Evolutionary conservation across 768 basidiomycete species (phyloP).

Genomic region (Wakefieldia striispora): DNA sequence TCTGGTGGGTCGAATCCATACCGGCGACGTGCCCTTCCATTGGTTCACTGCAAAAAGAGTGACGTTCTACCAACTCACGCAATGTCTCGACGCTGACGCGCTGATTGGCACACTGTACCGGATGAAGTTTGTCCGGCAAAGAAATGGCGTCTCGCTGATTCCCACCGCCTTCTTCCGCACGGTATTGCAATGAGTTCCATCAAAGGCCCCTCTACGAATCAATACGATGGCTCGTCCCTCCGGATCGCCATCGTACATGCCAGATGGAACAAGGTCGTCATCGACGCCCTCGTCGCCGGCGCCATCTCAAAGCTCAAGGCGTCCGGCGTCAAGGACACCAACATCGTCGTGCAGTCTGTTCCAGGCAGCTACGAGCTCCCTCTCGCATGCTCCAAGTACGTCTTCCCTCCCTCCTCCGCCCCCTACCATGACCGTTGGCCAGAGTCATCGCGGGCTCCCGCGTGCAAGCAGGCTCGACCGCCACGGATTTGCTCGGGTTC

Average conservation of each 20-base stretch:
- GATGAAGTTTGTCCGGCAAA: background rate
- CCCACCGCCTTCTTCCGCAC: conserved; percentile 10
- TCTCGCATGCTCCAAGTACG: conserved; percentile 78
- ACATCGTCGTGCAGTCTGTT: conserved; percentile 89
- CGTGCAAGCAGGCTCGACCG: conserved; percentile 72
- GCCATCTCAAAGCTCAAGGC: conserved; percentile 77
- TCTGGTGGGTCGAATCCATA: conserved; percentile 29
- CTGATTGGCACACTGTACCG: background rate
- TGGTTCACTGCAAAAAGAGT: background rate
- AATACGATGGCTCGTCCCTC: conserved; percentile 76
- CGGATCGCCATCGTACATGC: conserved; percentile 94
- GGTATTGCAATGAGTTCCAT: conserved; percentile 47
- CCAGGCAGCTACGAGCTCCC: conserved; percentile 97
- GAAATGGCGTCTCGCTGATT: conserved; percentile 1
- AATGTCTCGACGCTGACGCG: background rate
- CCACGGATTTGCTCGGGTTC: conserved; percentile 73
- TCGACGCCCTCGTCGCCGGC: conserved; percentile 82
- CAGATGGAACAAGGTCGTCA: conserved; percentile 89
- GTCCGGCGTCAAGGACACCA: conserved; percentile 82
- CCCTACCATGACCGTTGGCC: conserved; percentile 10
- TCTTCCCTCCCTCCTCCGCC: conserved; percentile 3
- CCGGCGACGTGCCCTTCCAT: conserved; percentile 56
- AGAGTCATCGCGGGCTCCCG: conserved; percentile 90
- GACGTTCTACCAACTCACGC: conserved; percentile 1
- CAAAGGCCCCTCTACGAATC: conserved; percentile 68